Evolutionary conservation across 2,329 filamentous ascomycete genomes (phyloP), one percentile per base, ranked within the genome.

Genomic region (Pseudogymnoascus sp.): DNA sequence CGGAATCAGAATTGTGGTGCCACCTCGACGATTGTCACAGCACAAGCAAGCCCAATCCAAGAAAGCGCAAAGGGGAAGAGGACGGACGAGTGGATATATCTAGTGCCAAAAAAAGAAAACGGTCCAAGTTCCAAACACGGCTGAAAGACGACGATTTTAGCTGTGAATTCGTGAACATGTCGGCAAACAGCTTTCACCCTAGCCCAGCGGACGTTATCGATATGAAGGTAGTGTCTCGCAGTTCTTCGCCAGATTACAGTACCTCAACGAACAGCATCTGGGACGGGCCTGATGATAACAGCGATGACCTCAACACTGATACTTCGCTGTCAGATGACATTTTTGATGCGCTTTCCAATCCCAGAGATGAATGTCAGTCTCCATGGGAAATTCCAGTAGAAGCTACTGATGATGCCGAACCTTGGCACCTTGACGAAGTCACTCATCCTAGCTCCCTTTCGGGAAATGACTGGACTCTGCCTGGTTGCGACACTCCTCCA

Each of bases 271-370:
- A 39, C 35, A 55, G 41, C 39, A 26, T 62, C 37, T 63, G 28
- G 39, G 59, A 62, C 10, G 60, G 58, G 57, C 4, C 60, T 10
- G 28, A 62, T 48, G 12, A 63, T 21, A 57, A 18, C 58, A 37
- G 34, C 34, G 34, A 37, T 37, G 34, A 3, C n/a, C 61, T 59
- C 21, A 61, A 3, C 61, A 61, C 10, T 10, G 28, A 64, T 61
- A 64, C 59, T 63, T 63, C 57, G 61, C 26, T 63, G 13, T 61
- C 26, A 60, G 13, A 64, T 12, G 33, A 63, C 19, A 63, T 59
- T 63, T 60, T 59, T 34, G 39, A 63, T 34, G 38, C 28, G 38
- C 18, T 56, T 59, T 56, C 61, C 61, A 19, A 64, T 21, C n/a
- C 52, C 56, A 19, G 38, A 58, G 58, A 55, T 39, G 58, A 62